These are phyloP conservation scores for Trametes cingulata DNA, from an alignment of 768 basidiomycete genomes.

Conservation along the genomic window DNA sequence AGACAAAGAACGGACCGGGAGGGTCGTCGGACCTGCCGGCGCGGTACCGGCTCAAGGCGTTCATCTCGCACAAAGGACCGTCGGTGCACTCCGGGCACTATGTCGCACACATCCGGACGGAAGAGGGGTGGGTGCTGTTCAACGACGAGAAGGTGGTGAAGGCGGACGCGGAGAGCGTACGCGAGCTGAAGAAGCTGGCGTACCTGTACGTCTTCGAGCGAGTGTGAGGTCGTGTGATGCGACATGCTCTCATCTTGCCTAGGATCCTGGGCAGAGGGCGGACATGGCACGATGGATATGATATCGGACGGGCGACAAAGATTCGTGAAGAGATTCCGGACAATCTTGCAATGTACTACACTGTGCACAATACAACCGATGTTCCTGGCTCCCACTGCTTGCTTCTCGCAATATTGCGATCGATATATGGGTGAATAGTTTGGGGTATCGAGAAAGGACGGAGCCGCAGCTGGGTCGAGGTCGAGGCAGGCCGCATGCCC, in stretches of 20 bases:
- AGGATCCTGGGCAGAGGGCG: conserved; percentile 1
- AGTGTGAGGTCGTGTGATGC: conserved; percentile 15
- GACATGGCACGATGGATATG: neutral
- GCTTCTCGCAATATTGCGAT: neutral
- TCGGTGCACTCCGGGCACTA: conserved; percentile 96
- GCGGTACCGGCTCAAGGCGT: conserved; percentile 81
- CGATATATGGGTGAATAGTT: neutral
- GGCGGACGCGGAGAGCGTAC: conserved; percentile 81
- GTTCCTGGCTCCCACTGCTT: neutral
- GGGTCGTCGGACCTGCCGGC: conserved; percentile 71
- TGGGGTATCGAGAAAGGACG: neutral
- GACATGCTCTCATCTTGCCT: neutral
- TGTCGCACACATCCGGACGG: conserved; percentile 71
- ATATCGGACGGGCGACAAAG: neutral
- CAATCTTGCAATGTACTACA: neutral
- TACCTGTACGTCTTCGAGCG: conserved; percentile 94
- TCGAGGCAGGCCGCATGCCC: conserved; percentile 11
- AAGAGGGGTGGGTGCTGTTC: conserved; percentile 82
- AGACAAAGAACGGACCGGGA: conserved; percentile 33
- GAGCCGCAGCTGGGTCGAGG: neutral
- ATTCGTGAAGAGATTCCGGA: neutral
- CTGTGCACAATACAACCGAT: neutral
- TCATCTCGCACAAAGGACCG: conserved; percentile 96
- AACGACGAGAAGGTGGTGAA: conserved; percentile 96
- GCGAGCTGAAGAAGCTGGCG: conserved; percentile 77